A percentile compares a stretch with the other conserved stretches of the same genome.
Conservation (phyloP, 2,329 filamentous ascomycete genomes). For the Fusarium nodosum region DNA sequence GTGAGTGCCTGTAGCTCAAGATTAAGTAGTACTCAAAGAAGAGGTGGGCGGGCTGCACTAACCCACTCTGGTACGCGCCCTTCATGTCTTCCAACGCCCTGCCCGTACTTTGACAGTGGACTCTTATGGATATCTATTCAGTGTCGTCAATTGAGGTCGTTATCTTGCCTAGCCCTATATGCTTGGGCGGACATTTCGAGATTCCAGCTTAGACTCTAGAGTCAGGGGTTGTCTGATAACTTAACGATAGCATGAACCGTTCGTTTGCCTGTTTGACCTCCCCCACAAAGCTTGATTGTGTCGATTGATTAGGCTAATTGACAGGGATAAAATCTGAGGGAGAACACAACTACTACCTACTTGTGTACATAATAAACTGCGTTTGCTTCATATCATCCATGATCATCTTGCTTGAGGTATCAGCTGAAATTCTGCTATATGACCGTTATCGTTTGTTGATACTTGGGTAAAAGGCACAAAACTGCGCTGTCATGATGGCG, state of each 20-base stretch:
- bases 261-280: constrained; percentile 1
- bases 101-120: not conserved
- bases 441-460: not conserved
- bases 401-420: not conserved
- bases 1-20: not conserved
- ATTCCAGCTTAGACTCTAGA: not conserved
- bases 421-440: not conserved
- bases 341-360: not conserved
- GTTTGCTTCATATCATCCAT: not conserved
- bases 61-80: not conserved
- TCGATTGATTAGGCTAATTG: not conserved
- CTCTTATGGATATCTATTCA: not conserved
- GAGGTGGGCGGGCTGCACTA: constrained; percentile 2
- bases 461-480: not conserved
- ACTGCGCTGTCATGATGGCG: not conserved
- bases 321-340: constrained; percentile 28
- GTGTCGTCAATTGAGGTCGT: not conserved
- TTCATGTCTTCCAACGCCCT: constrained; percentile 14
- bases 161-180: not conserved
- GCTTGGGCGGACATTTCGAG: not conserved
- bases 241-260: constrained; percentile 2
- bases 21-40: constrained; percentile 4
- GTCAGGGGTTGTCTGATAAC: not conserved
- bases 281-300: constrained; percentile 30
- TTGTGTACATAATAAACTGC: not conserved